Base-by-base conservation (phyloP, 1,284 basidiomycete species). In the Ceratobasidium sp. region DNA sequence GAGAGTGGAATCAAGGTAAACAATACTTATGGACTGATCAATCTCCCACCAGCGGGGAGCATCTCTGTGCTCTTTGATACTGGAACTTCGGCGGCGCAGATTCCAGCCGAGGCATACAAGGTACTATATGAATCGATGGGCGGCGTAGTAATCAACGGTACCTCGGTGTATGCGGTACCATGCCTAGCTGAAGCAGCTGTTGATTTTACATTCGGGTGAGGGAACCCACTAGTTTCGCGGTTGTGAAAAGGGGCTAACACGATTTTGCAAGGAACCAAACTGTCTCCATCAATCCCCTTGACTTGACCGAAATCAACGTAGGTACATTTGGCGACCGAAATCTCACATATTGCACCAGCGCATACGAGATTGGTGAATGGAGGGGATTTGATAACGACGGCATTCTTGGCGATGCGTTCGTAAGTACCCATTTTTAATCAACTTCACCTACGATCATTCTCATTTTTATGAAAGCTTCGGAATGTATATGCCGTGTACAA, bases 401-500 rank as follows among this genome's bases (percentile, higher is more conserved):
- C 10, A 70, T 59, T 28, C 39, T 70, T 8, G 67, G 67, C 9
- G 67, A 70, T 34, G 53, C 53, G 2, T 70, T 70, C 28, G 67
- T 70, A 50, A 58, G 67, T 70, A 32, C 18, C n/a, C 16, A 9
- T 6, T 10, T 39, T 6, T 18, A 2, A 5, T 14, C 8, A n/a
- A n/a, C 18, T 34, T n/a, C 14, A 4, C 4, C 0, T n/a, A 9
- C 12, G 10, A 1, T 18, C 16, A 45, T 30, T 39, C 50, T 53
- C 30, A 67, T 34, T 10, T 2, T 50, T n/a, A n/a, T n/a, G n/a
- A n/a, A n/a, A 70, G 67, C 67, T 70, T 30, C 67, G 67, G 10
- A 70, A 70, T 43, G 26, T 50, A 4, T 70, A 70, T 32, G 55
- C 43, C 46, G 41, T 59, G 6, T 70, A 70, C 55, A 70, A 59